Evolutionary conservation across 2,329 filamentous ascomycete genomes (phyloP), one percentile per base, ranked within the genome.

Genomic region (Ophiocordyceps camponoti-saundersi): DNA sequence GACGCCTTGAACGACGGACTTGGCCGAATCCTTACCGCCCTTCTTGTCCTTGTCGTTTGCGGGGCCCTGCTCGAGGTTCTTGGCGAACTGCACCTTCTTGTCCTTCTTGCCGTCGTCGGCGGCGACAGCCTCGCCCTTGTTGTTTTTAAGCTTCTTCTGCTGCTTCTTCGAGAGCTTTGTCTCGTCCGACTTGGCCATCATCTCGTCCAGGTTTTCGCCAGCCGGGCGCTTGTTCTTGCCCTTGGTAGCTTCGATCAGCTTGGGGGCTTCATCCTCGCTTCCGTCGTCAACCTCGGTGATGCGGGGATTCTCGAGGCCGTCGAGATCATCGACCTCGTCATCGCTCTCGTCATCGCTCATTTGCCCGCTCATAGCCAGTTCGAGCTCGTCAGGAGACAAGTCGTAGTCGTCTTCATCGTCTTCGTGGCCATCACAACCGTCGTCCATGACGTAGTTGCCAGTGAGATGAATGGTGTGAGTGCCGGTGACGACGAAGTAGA

Each of bases 71-170:
- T 96, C 92, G 52, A 98, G 86, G 67, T 96, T 89, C 77, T 96
- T 95, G 61, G 92, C 90, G 64, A 98, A 98, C 66, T 95, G 87
- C 51, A 98, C 92, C 74, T 95, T 96, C 79, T 95, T 95, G 48
- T 77, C 69, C 63, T 80, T 79, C 54, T 75, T 68, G 55, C 75
- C 68, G 53, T 75, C 68, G 56, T 81, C 76, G 42, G 70, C 68
- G 46, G 73, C 67, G 50, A 83, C 78, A 49, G 92, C 81, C 62
- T 95, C 84, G 55, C 90, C 92, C 64, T 94, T 86, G 75, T 96
- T 96, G 76, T 95, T 95, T 80, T 94, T 94, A 53, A 90, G 76
- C 76, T 95, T 95, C 82, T 98, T 96, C 59, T 84, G 77, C 66
- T 96, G 86, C 73, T 95, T 95, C 77, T 95, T 95, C 76, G 80